These are phyloP conservation scores for Infundibulicybe gibba DNA, from an alignment of 768 basidiomycete genomes.

Conservation along the genomic window DNA sequence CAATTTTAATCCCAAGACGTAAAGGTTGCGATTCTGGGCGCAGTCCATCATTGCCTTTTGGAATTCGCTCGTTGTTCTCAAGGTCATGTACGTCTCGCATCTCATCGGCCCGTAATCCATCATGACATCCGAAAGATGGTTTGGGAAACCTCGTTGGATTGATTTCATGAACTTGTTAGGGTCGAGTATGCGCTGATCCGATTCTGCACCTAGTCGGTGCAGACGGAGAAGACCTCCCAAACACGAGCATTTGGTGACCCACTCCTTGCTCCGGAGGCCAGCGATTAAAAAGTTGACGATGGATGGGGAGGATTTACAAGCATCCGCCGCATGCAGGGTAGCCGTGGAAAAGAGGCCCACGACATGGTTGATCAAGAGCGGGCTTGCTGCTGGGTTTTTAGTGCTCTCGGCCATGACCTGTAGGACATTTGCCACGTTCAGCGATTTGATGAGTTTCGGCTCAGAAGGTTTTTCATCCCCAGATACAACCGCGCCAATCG, in stretches of 20 bases:
- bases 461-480: conserved; percentile 34
- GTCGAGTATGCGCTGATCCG: conserved; percentile 44
- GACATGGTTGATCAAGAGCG: conserved; percentile 48
- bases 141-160: conserved; percentile 38
- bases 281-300: conserved; percentile 52
- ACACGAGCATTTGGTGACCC: conserved; percentile 46
- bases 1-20: conserved; percentile 45
- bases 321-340: conserved; percentile 39
- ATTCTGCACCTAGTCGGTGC: conserved; percentile 36
- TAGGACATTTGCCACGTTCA: conserved; percentile 42
- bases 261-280: conserved; percentile 50
- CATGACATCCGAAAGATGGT: conserved; percentile 41
- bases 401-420: conserved; percentile 37
- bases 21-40: conserved; percentile 44
- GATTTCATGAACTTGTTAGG: conserved; percentile 42
- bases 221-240: conserved; percentile 53
- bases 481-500: conserved; percentile 35
- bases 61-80: conserved; percentile 37
- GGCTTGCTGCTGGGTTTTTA: conserved; percentile 36
- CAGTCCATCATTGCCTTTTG: conserved; percentile 51
- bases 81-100: conserved; percentile 45
- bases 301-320: conserved; percentile 39
- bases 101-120: conserved; percentile 41
- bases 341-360: conserved; percentile 40
- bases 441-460: conserved; percentile 29